Base-by-base conservation (phyloP, 345 rosid species). In the Ceriops decandra region DNA sequence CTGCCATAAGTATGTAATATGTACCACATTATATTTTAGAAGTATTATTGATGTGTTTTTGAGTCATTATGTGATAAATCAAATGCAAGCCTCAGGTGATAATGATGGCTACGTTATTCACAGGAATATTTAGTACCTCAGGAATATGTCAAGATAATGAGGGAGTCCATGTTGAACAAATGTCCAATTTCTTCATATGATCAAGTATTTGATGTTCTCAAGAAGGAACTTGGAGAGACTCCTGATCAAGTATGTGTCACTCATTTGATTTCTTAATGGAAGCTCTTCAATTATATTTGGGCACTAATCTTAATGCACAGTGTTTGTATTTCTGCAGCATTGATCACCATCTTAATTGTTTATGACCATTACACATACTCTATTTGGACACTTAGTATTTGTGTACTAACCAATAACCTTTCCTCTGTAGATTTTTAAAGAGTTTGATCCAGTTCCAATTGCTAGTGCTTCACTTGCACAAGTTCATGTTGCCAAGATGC, bases 401-500 rank as follows among this genome's bases (percentile, higher is more conserved):
- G 57, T 31, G 52, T 10, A 10, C 53, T 69, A 42, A 71, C 0
- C 68, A 28, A 68, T 60, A 31, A 58, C 27, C 57, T 74, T 63
- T 64, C 30, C 46, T 72, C 54, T 72, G 60, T 74, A 91, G 97
- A 75, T 91, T 26, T 95, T 90, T 68, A 74, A 74, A 38, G 95
- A 95, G 36, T 90, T 95, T 80, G 90, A 95, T 71, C 90, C 95
- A 61, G 90, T 83, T 78, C 98, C 98, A 0, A 84, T 95, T 63
- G 99, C 98, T 53, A 95, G 98, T 79, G 98, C 99, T 80, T 91
- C 99, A 67, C 92, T 95, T 64, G 99, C 99, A 62, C 98, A 95
- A 90, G 98, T 95, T 80, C 99, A 95, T 87, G 88, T 90, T 82
- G 98, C 99, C 73, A 80, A 72, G 24, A 88, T 85, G 0, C 82